phyloP scores from a whole-genome alignment of 2,329 filamentous ascomycete species.

The Pseudogymnoascus sp. region DNA sequence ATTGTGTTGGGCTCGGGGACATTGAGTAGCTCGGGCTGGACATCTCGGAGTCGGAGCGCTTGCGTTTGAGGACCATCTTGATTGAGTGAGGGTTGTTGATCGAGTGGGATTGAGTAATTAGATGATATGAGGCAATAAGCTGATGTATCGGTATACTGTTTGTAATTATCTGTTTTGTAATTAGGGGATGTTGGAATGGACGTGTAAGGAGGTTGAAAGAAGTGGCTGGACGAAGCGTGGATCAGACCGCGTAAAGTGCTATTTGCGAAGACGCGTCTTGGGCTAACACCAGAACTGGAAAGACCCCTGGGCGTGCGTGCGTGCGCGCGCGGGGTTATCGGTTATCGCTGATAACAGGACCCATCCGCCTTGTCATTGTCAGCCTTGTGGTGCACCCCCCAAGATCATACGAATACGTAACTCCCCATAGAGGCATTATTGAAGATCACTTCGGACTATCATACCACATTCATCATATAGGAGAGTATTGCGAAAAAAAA shows the following conservation, averaged over 20 bases:
- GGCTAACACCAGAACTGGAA: conserved; percentile 5
- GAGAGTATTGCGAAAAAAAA: conserved; percentile 21
- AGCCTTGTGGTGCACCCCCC: conserved; percentile 1
- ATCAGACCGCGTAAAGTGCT: conserved; percentile 10
- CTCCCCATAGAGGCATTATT: not conserved
- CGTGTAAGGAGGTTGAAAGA: conserved; percentile 7
- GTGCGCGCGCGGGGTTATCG: conserved; percentile 3
- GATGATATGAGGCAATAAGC: not conserved
- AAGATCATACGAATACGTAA: not conserved
- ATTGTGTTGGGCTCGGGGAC: conserved; percentile 28
- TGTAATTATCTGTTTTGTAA: not conserved
- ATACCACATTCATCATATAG: not conserved
- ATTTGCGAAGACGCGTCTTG: not conserved
- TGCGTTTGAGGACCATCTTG: conserved; percentile 51
- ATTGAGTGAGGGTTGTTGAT: not conserved
- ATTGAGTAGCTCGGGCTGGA: conserved; percentile 36
- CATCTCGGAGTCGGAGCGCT: conserved; percentile 52
- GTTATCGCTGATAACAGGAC: conserved; percentile 1
- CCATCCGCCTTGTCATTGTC: not conserved
- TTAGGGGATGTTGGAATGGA: not conserved
- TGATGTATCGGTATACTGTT: not conserved
- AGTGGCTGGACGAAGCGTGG: not conserved
- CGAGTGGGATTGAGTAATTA: not conserved
- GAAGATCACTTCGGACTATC: conserved; percentile 1
- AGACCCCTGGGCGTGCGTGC: not conserved